Base-by-base conservation (phyloP, 257 asterid species). In the Misopates orontium region DNA sequence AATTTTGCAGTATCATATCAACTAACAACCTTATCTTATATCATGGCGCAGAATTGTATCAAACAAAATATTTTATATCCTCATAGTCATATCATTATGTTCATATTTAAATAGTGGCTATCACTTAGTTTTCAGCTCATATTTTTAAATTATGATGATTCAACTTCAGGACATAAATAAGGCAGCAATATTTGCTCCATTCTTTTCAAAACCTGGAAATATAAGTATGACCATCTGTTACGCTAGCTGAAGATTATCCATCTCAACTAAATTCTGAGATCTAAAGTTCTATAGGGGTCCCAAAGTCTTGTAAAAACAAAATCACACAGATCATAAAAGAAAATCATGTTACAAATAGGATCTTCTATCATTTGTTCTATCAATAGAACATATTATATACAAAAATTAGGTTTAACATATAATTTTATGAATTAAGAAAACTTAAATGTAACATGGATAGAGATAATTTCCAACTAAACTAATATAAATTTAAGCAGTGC, bases 341-440 rank as follows among this genome's bases (percentile, higher is more conserved):
- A 56, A 16, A 12, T 22, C 53, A 66, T 25, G 7, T 15, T 64
- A 41, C 41, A n/a, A n/a, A 28, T 28, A 28, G 4, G 3, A 2
- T 48, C 52, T 20, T 8, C 13, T 56, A 4, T 52, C 28, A 28
- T 45, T 24, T 28, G 1, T 71, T 20, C 11, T 56, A 45, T 54
- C 24, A 67, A 61, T 36, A 63, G 5, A 12, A 22, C 25, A 18
- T 8, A 44, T 1, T 52, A 13, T 16, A 52, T 22, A 19, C 47
- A 17, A 53, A 32, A 68, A 48, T 57, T 36, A 28, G 28, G 69
- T 31, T 58, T 51, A 57, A 71, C 31, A 25, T 39, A 12, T 53
- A 15, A 54, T 52, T 54, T 50, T 51, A 53, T 25, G 50, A 24
- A 50, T 24, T 12, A 3, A n/a, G 58, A 18, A 11, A 51, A 42